Conservation (phyloP, 495 filamentous ascomycete species). For the Talaromyces wortmannii region DNA sequence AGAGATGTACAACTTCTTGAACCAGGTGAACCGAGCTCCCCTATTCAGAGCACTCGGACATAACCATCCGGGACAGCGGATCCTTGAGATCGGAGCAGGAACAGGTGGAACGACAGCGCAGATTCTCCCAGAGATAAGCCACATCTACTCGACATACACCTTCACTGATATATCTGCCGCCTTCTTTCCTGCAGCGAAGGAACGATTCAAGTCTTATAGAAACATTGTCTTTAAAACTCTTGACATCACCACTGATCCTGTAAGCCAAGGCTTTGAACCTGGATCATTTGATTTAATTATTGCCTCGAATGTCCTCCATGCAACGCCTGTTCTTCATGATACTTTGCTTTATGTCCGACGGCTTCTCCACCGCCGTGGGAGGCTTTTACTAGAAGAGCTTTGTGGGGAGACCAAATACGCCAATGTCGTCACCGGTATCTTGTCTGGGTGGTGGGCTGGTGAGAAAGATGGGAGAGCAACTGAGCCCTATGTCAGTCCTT, state of each 20-base stretch:
- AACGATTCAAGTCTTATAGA: slow-evolving; percentile 10
- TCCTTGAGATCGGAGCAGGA: slow-evolving; percentile 38
- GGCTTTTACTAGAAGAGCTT: too few species aligned
- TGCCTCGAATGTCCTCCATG: slow-evolving; percentile 39
- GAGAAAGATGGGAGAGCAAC: too few species aligned
- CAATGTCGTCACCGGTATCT: too few species aligned
- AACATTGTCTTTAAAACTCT: slow-evolving; percentile 22
- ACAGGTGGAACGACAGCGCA: slow-evolving; percentile 31
- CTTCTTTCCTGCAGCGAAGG: slow-evolving; percentile 34
- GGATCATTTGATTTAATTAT: slow-evolving; percentile 30
- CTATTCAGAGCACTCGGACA: slow-evolving; percentile 4
- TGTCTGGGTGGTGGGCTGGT: too few species aligned
- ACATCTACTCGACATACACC: slow-evolving; percentile 16
- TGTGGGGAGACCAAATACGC: too few species aligned
- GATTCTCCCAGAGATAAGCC: slow-evolving; percentile 21
- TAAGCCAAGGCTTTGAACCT: slow-evolving; percentile 23
- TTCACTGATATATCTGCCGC: slow-evolving; percentile 42
- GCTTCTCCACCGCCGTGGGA: slow-evolving; percentile 4
- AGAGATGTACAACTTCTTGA: slow-evolving; percentile 16
- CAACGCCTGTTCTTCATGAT: slow-evolving; percentile 26
- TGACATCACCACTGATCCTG: slow-evolving; percentile 22
- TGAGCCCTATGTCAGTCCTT: too few species aligned
- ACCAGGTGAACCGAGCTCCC: background rate
- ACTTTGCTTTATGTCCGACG: slow-evolving; percentile 30
- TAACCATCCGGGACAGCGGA: slow-evolving; percentile 18